Percentiles rank a stretch among this genome's conserved stretches.
phyloP scores from a whole-genome alignment of 176 grass and related monocot genomes.

The sorghum (Sorghum bicolor) region Sorghum_bicolor_NCBIv3 NC_012877.2:3083501-3084000 shows the following conservation, averaged over 20 bases:
- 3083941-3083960: constrained; percentile 46
- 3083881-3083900: not conserved
- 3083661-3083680: too few relatives aligned
- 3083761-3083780: not conserved
- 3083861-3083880: not conserved
- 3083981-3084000: constrained; percentile 21
- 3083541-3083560: constrained; percentile 52
- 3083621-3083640: too few relatives aligned
- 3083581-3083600: not conserved
- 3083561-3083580: constrained; percentile 57
- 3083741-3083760: not conserved
- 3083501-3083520: constrained; percentile 52
- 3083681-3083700: too few relatives aligned
- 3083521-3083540: constrained; percentile 46
- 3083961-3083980: constrained; percentile 60
- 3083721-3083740: not conserved
- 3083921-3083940: constrained; percentile 52
- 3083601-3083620: not conserved
- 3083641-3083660: too few relatives aligned
- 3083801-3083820: not conserved
- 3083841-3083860: not conserved
- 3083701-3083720: too few relatives aligned
- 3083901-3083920: constrained; percentile 65
- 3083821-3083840: not conserved
- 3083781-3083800: not conserved